Evolutionary conservation across 768 basidiomycete genomes (phyloP), one percentile per base, ranked within the genome.

Genomic region (Termitomyces eurrhizus): DNA sequence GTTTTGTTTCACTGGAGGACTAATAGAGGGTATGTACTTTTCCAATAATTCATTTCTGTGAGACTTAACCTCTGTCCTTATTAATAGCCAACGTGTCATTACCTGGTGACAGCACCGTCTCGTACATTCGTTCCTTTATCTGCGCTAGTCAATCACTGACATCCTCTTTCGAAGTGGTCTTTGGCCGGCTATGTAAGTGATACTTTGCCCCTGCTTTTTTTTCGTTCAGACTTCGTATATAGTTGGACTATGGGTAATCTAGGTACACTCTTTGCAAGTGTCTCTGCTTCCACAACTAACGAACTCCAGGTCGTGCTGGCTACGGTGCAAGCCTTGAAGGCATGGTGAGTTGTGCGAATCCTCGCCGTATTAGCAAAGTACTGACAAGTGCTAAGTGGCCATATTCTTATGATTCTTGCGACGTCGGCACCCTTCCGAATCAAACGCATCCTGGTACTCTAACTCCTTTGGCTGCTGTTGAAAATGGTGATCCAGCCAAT

Each of bases 1-100:
- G 73, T 85, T 95, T 64, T 93, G 90, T 71, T 92, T 93, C 69
- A 90, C 89, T 11, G 88, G 88, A 7, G 92, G 92, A 45, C 72
- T 90, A 53, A 79, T 91, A 55, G 89, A 79, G 70, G 70, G 76
- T 75, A 48, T 39, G 52, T 56, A 35, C 33, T 35, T 75, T 50
- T 69, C 8, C 42, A 65, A 26, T 9, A 44, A 32, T 4, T 3
- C 63, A 32, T 32, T 37, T 37, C 14, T 49, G n/a, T 24, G 24
- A 29, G 12, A 39, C 32, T 53, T 56, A 12, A 44, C 33, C 1
- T 26, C 14, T 45, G 13, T 37, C 53, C 14, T 52, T 57, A 11
- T 52, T 21, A 24, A 36, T 53, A 76, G 74, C 69, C n/a, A 64
- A 70, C 50, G 70, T 75, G 2, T 69, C 64, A 33, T 66, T 77